phyloP scores from a whole-genome alignment of 2,329 filamentous ascomycete species.

The Hymenoscyphus occultus region DNA sequence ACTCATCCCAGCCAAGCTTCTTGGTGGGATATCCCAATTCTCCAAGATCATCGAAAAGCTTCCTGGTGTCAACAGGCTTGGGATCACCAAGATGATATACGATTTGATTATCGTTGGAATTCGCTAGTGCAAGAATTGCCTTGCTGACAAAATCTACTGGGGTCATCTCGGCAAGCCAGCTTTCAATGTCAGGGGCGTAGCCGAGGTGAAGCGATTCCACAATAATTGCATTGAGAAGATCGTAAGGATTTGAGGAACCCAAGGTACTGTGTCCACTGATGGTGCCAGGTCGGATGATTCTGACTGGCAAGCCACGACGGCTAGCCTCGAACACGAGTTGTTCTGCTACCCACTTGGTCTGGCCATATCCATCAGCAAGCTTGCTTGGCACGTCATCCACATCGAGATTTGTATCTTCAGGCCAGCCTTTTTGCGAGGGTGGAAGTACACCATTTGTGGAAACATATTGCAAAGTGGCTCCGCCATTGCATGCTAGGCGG shows the following conservation, averaged over 20 bases:
- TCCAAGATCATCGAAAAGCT: slow-evolving; percentile 61
- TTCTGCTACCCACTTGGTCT: slow-evolving; percentile 77
- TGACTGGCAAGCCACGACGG: slow-evolving; percentile 68
- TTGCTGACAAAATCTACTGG: slow-evolving; percentile 78
- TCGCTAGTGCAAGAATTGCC: slow-evolving; percentile 67
- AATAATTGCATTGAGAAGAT: slow-evolving; percentile 71
- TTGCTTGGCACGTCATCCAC: slow-evolving; percentile 65
- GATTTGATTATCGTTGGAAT: slow-evolving; percentile 60
- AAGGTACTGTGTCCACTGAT: slow-evolving; percentile 75
- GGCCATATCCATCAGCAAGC: slow-evolving; percentile 83
- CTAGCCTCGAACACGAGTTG: slow-evolving; percentile 74
- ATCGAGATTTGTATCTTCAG: slow-evolving; percentile 64
- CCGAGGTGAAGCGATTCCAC: slow-evolving; percentile 75
- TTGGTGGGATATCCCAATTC: slow-evolving; percentile 70
- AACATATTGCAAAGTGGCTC: slow-evolving; percentile 73
- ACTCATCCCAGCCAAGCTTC: slow-evolving; percentile 66
- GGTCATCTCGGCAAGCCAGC: slow-evolving; percentile 81
- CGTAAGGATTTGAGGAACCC: slow-evolving; percentile 74
- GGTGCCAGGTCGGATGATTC: slow-evolving; percentile 76
- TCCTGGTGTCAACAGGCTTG: slow-evolving; percentile 61
- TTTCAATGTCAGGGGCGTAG: slow-evolving; percentile 65
- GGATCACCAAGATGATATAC: slow-evolving; percentile 76
- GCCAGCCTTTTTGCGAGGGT: slow-evolving; percentile 66
- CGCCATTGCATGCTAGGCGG: slow-evolving; percentile 63
- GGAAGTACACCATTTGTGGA: slow-evolving; percentile 80